Base-by-base conservation (phyloP, 108 stramenopile species). In the Discostella pseudostelligera region DNA sequence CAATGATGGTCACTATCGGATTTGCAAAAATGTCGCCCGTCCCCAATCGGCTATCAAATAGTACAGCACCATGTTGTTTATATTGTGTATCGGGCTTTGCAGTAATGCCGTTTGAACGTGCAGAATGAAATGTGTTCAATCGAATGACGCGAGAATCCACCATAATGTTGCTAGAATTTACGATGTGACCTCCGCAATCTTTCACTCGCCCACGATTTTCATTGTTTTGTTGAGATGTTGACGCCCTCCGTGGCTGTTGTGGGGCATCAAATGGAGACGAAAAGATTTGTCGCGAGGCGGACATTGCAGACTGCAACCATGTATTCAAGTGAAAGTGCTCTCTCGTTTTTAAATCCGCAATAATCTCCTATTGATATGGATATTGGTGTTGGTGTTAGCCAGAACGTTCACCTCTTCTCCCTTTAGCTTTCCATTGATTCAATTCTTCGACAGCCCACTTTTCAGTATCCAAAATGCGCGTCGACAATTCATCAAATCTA, bases 401-500 rank as follows among this genome's bases (percentile, higher is more conserved):
- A n/a, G n/a, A n/a, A n/a, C 42, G n/a, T 2, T 32, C 32, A 32
- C 32, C 5, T 32, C 5, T 32, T 43, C 56, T 44, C 51, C 61
- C 51, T 25, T 61, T 70, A 28, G 61, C 54, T 53, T 70, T 70
- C 70, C 70, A 70, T 46, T 51, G 44, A 44, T 42, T 21, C 60
- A 70, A 62, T 62, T 70, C 60, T 62, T 62, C 70, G 21, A 55
- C 61, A 3, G 62, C 70, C 70, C 70, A 70, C 29, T 61, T 60
- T 2, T 39, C 42, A 42, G 56, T 60, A 13, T 70, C 70, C 4
- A 25, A 28, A 2, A 70, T 53, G 22, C 53, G 50, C 21, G 26
- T 22, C 17, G 24, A 35, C 53, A 70, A 62, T 11, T 62, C 54
- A 12, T 54, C 56, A 54, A 51, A 70, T 56, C 61, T n/a, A n/a